These are phyloP conservation scores for Yamadazyma nakazawae DNA, from an alignment of 805 yeast species.

Conservation along the genomic window DNA sequence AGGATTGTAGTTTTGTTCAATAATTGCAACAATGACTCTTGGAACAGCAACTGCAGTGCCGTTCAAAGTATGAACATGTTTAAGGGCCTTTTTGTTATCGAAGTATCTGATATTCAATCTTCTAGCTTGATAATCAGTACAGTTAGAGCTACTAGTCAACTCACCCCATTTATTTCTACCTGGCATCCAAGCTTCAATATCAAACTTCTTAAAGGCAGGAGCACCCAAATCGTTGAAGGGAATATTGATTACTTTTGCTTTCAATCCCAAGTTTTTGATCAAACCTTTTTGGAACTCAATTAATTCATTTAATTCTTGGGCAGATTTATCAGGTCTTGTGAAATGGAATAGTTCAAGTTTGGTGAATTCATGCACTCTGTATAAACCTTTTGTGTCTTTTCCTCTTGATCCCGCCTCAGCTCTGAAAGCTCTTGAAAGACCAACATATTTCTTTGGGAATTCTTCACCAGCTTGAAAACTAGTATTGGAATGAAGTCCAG, in stretches of 20 bases:
- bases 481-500: slow-evolving; percentile 65
- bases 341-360: slow-evolving; percentile 84
- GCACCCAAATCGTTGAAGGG: slow-evolving; percentile 90
- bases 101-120: slow-evolving; percentile 67
- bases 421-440: slow-evolving; percentile 81
- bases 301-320: slow-evolving; percentile 54
- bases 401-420: slow-evolving; percentile 99
- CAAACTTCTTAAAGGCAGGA: slow-evolving; percentile 88
- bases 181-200: slow-evolving; percentile 98
- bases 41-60: slow-evolving; percentile 98
- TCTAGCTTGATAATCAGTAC: slow-evolving; percentile 87
- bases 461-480: slow-evolving; percentile 34
- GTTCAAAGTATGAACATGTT: slow-evolving; percentile 77
- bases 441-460: slow-evolving; percentile 64
- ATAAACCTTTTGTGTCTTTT: slow-evolving; percentile 83
- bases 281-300: slow-evolving; percentile 63
- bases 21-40: slow-evolving; percentile 80
- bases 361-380: slow-evolving; percentile 94
- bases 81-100: slow-evolving; percentile 26
- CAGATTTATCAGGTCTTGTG: slow-evolving; percentile 55
- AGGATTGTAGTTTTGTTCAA: slow-evolving; percentile 79
- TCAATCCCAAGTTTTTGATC: slow-evolving; percentile 64
- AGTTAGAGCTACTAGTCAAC: slow-evolving; percentile 84
- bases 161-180: slow-evolving; percentile 94
- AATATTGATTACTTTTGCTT: slow-evolving; percentile 81